Base-by-base conservation (phyloP, 495 filamentous ascomycete species). In the Penicillium ochrochloron region DNA sequence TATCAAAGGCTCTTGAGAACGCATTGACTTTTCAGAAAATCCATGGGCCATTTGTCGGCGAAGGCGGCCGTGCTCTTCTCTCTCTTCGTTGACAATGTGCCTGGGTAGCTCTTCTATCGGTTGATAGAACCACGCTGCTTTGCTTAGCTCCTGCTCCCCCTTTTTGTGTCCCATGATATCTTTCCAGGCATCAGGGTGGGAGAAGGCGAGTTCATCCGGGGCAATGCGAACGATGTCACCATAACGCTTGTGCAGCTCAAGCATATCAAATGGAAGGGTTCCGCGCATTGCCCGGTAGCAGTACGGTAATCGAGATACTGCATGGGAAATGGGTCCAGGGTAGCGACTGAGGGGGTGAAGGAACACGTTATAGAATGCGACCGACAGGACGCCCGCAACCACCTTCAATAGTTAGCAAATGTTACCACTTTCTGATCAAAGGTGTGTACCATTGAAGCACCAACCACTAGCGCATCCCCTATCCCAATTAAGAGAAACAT, bases 171-270 rank as follows among this genome's bases (percentile, higher is more conserved):
- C 82, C 70, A 82, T 81, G 51, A 88, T 85, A 41, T 86, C 83
- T 57, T 81, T 80, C 84, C 83, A 88, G 5, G 85, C 85, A 39
- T 78, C 69, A 0, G 83, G 73, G 37, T 76, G 68, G 5, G 66
- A 74, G 70, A 79, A 87, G 0, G 79, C 73, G n/a, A 88, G 75
- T 62, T 86, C 80, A 60, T 83, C 68, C 0, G 85, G 85, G 0
- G 78, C 80, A 34, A 85, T 76, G 8, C 86, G 83, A n/a, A 88
- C 80, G 4, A 85, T 75, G 19, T 77, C 63, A 10, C 85, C 85
- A 59, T 88, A 88, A 21, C 69, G 63, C 11, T 71, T 51, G 68
- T 86, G 84, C 15, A 85, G 63, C n/a, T 67, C 66, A 37, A 77
- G 65, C 61, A 84, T 74, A 29, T 78, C 71, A 48, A 77, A 76